Evolutionary conservation across 2,329 filamentous ascomycete genomes (phyloP).

Genomic region (Phialophora chinensis): DNA sequence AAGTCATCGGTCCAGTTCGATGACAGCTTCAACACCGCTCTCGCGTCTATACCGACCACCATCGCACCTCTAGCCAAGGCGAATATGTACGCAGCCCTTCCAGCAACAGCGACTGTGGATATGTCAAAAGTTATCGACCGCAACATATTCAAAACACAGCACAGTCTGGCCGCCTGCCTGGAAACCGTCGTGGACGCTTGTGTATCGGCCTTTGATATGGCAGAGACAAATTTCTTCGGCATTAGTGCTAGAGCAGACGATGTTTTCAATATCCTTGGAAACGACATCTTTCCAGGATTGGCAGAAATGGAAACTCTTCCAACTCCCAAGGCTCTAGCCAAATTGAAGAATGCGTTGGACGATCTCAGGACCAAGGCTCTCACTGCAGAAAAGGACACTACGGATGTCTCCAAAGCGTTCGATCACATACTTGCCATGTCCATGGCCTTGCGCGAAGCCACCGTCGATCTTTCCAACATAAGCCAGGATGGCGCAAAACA

Average conservation of each 20-base stretch:
- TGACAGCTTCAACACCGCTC: slow-evolving; percentile 3
- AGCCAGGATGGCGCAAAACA: slow-evolving; percentile 4
- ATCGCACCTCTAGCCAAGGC: slow-evolving; percentile 1
- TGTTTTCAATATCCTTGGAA: not conserved
- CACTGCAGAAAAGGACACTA: not conserved
- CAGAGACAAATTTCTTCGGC: slow-evolving; percentile 1
- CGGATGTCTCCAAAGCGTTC: not conserved
- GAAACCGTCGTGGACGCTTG: slow-evolving; percentile 1
- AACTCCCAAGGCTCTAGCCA: not conserved
- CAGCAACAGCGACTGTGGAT: not conserved
- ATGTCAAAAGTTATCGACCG: not conserved
- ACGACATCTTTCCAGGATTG: not conserved
- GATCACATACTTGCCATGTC: slow-evolving; percentile 3
- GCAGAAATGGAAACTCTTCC: not conserved
- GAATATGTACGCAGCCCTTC: slow-evolving; percentile 1
- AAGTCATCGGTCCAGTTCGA: not conserved
- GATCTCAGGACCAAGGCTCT: slow-evolving; percentile 1
- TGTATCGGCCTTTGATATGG: slow-evolving; percentile 1
- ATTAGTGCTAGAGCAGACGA: not conserved
- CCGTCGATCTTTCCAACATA: slow-evolving; percentile 1
- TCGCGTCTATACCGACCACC: not conserved
- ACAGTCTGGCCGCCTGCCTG: not conserved
- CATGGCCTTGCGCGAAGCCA: slow-evolving; percentile 4
- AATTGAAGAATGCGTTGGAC: not conserved
- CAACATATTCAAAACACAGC: not conserved